phyloP scores from a whole-genome alignment of 306 rosid species.

The Cucurbita ficifolia region DNA sequence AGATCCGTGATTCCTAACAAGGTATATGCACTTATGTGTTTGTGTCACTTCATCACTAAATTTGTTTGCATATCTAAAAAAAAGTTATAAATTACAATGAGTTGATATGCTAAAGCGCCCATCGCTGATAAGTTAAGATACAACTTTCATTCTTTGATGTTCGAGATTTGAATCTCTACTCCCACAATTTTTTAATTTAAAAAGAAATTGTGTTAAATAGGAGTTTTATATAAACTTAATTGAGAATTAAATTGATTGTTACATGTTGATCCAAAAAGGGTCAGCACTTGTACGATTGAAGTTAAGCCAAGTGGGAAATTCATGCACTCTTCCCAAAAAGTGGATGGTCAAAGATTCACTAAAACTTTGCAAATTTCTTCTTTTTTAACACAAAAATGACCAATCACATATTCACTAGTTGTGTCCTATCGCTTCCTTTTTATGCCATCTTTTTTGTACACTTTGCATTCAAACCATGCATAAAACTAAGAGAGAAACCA shows the following conservation, averaged over 20 bases:
- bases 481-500: background rate
- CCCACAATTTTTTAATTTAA: too few relatives aligned
- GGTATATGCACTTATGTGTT: too few relatives aligned
- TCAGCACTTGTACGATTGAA: background rate
- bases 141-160: too few relatives aligned
- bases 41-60: too few relatives aligned
- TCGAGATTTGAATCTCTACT: too few relatives aligned
- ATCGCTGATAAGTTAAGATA: too few relatives aligned
- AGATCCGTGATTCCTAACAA: too few relatives aligned
- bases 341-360: slow-evolving; percentile 4
- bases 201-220: too few relatives aligned
- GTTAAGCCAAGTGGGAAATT: background rate
- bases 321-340: background rate
- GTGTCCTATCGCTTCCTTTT: background rate
- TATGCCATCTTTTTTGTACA: background rate
- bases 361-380: background rate
- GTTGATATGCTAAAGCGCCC: too few relatives aligned
- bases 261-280: background rate
- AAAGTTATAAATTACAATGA: too few relatives aligned
- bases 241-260: background rate
- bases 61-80: too few relatives aligned
- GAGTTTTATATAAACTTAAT: background rate
- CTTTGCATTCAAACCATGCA: background rate
- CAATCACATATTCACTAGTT: background rate
- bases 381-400: background rate